Conservation (phyloP, 164 flowering plant species). For the Vitis vinifera region ASM3070453v1 NC_081808.1:21172001-21172500, state of each 20-base stretch:
- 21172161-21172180: slow-evolving; percentile 77
- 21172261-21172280: slow-evolving; percentile 9
- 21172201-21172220: slow-evolving; percentile 51
- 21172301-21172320: background rate
- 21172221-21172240: slow-evolving; percentile 23
- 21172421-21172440: too few species aligned
- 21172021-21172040: background rate
- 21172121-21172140: slow-evolving; percentile 91
- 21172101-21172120: slow-evolving; percentile 91
- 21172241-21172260: slow-evolving; percentile 21
- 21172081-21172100: slow-evolving; percentile 86
- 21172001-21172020: background rate
- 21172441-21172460: too few species aligned
- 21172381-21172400: too few species aligned
- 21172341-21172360: too few species aligned
- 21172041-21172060: background rate
- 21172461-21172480: too few species aligned
- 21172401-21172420: too few species aligned
- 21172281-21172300: slow-evolving; percentile 18
- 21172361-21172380: too few species aligned
- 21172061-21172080: slow-evolving; percentile 57
- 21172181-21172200: slow-evolving; percentile 63
- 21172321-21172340: slow-evolving; percentile 1
- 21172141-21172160: slow-evolving; percentile 89
- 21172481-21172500: too few species aligned